Base-by-base conservation (phyloP, 768 basidiomycete genomes). In the Hortiboletus flavorubellus region DNA sequence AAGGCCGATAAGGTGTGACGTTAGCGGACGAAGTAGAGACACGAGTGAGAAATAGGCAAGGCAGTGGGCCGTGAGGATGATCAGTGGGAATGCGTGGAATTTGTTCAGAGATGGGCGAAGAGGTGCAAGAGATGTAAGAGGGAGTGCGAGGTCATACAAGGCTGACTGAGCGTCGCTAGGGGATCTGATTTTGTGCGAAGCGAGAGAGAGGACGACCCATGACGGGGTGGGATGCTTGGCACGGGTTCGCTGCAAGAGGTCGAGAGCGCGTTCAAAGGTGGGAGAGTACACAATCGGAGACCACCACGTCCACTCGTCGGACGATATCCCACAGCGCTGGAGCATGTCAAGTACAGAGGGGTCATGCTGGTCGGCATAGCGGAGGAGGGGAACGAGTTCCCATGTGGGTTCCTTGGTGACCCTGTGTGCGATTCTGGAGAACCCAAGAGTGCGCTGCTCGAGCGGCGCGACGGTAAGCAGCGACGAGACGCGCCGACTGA, bases 131-230 rank as follows among this genome's bases (percentile, higher is more conserved):
- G 70, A 56, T 8, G 81, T 26, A 5, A 26, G 26, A 26, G 71
- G 54, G 55, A 76, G 68, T 4, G 78, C 72, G 23, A 87, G 66
- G 48, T 77, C 74, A 39, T 78, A 60, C 34, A 81, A 60, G 1
- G 74, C 71, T 0, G 73, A 73, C 18, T 70, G 66, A 0, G 82
- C 84, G 23, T 86, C 77, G 15, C 53, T 53, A 2, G 75, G 65
- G 0, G 78, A 77, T n/a, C 64, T 70, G 11, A 84, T 72, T 64
- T 76, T 80, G 67, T 75, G 76, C 4, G 65, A 69, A 15, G 79
- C 68, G 40, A 86, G 71, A 43, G 77, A 75, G 31, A 87, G 67
- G 11, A 79, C 64, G n/a, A 85, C 68, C 85, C 85, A 88, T 0
- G 75, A 59, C 0, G 86, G 85, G 12, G 73, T 54, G 3, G 30